These are phyloP conservation scores for Pelagophyceae sp. DNA, from an alignment of 352 stramenopile species.

Conservation along the genomic window DNA sequence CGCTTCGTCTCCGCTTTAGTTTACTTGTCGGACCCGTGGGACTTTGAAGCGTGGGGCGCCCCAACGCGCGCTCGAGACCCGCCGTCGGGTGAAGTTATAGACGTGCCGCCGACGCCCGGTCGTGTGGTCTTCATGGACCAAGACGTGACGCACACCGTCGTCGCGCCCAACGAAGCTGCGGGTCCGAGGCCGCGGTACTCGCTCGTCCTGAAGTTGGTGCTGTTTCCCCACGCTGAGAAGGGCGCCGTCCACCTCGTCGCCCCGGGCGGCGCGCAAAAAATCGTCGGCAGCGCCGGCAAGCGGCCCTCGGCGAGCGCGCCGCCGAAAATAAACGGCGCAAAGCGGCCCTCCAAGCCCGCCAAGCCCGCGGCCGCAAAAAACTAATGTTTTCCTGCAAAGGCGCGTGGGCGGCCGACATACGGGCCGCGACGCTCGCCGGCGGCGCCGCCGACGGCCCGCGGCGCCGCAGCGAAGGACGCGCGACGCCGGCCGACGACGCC, in stretches of 20 bases:
- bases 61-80: conserved; percentile 46
- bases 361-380: too few species aligned
- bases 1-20: conserved; percentile 48
- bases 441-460: too few species aligned
- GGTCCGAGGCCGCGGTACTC: conserved; percentile 46
- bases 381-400: too few species aligned
- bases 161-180: conserved; percentile 36
- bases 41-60: conserved; percentile 40
- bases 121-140: conserved; percentile 52
- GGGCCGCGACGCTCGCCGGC: too few species aligned
- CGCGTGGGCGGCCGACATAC: too few species aligned
- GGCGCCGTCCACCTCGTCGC: background rate
- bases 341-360: too few species aligned
- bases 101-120: conserved; percentile 36
- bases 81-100: conserved; percentile 32
- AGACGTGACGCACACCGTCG: conserved; percentile 46
- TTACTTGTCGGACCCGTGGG: conserved; percentile 48
- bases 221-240: conserved; percentile 34
- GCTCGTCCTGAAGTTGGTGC: conserved; percentile 53
- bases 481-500: too few species aligned
- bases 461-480: too few species aligned
- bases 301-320: too few species aligned
- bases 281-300: too few species aligned
- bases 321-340: too few species aligned
- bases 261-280: too few species aligned